Base-by-base conservation (phyloP, 2,329 filamentous ascomycete genomes). In the Grosmannia serpens region DNA sequence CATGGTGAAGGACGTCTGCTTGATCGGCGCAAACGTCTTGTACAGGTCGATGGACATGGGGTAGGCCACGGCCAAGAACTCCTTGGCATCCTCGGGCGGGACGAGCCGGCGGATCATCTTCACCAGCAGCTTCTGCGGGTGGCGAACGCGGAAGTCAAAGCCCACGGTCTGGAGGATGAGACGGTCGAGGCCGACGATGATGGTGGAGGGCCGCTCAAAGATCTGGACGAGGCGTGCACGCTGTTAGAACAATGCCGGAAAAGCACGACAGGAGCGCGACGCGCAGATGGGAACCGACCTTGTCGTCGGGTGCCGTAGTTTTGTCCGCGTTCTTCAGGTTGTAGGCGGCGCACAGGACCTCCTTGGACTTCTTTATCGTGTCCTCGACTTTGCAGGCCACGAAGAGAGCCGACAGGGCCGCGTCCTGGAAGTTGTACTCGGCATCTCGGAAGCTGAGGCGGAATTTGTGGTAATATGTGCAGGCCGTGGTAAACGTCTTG, bases 341-440 rank as follows among this genome's bases (percentile, higher is more conserved):
- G 73, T 92, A 90, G 27, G 89, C 87, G 1, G 91, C 91, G 60
- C 90, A 95, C 20, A 97, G 77, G 61, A 99, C 95, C 63, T 99
- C 94, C 59, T 83, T 85, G 4, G 90, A 95, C 75, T 97, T 97
- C 74, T 99, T 99, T 64, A 96, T 82, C 0, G 94, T 99, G 71
- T 99, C 94, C 72, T 99, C 94, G 52, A 95, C 91, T 75, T 99
- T 99, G 77, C 92, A 97, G 2, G 91, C 91, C 3, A 91, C 88
- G 67, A 97, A 92, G 10, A 99, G 76, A 27, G 90, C 87, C 1
- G 94, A 90, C 8, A 94, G 83, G 0, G 92, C 90, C 1, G 90
- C 91, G 69, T 97, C 92, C 70, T 89, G 73, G 63, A 85, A 91
- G 70, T 88, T 88, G 71, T 95, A 96, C 67, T 95, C 91, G 63